phyloP scores from a whole-genome alignment of 495 filamentous ascomycete species.

The Neurospora tetraspora region DNA sequence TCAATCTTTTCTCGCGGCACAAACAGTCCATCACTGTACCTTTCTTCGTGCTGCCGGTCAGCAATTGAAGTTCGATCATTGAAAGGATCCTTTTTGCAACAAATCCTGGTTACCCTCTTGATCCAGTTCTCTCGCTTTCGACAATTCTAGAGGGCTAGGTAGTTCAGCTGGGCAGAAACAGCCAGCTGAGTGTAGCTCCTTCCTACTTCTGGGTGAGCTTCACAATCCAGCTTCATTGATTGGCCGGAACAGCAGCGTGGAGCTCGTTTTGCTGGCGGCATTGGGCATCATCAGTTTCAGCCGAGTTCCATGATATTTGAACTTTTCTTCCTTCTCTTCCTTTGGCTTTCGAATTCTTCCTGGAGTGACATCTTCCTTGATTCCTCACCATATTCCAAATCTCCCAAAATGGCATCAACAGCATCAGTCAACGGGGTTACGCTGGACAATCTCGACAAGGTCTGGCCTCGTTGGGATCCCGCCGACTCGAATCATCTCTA shows the following conservation, averaged over 20 bases:
- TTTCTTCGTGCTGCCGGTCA: neutral
- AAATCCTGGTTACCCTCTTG: too few relatives aligned
- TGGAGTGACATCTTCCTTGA: neutral
- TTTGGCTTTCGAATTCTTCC: neutral
- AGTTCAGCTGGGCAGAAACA: too few relatives aligned
- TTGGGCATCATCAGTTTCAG: neutral
- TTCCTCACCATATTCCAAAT: neutral
- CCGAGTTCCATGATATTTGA: neutral
- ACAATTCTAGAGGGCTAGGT: too few relatives aligned
- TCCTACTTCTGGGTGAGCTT: neutral
- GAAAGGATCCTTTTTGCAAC: too few relatives aligned
- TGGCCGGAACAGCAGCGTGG: neutral
- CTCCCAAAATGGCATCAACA: slow-evolving; percentile 14
- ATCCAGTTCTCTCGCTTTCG: too few relatives aligned
- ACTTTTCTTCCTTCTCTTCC: neutral
- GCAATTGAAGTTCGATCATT: too few relatives aligned
- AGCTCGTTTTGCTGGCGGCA: neutral
- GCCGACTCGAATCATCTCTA: slow-evolving; percentile 35
- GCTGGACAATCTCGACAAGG: slow-evolving; percentile 40
- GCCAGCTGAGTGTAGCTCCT: too few relatives aligned
- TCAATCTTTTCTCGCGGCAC: neutral
- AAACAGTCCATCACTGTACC: neutral
- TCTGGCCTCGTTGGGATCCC: slow-evolving; percentile 36
- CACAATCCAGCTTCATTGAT: neutral
- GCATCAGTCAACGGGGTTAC: slow-evolving; percentile 32